Evolutionary conservation across 768 basidiomycete genomes (phyloP), one percentile per base, ranked within the genome.

Genomic region (Xerocomus potaroensis): DNA sequence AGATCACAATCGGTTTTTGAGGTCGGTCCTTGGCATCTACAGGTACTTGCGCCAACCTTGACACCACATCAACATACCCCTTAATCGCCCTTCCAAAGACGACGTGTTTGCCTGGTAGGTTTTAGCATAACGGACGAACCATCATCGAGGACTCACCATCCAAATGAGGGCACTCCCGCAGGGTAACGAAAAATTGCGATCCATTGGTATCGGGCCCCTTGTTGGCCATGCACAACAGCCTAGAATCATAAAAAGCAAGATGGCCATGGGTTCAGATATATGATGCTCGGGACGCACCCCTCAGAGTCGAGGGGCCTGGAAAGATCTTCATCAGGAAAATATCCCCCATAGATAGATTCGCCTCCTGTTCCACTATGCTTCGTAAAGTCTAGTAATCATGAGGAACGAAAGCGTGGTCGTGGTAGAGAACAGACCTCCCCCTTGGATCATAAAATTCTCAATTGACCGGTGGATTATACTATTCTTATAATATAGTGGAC

Each of bases 191-290:
- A 61, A 86, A 94, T 53, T 94, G 91, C 1, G 84, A 87, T 30
- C 84, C 82, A 54, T 93, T 94, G 29, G 91, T 93, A 65, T 87
- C 72, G 1, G 85, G 81, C 3, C 87, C 87, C 53, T 78, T 78
- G 64, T 95, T 95, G 9, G 91, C 91, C 92, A 94, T 95, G 57
- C 88, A 90, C 10, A 95, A 70, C 22, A 94, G 68, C 11, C 81
- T 83, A 54, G n/a, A 36, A 21, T 15, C 34, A 32, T 30, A 48
- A 2, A 43, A 27, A 21, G 9, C n/a, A 26, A 19, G 39, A 12
- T 11, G 22, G 18, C 35, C n/a, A 24, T 11, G 4, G 14, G 5
- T 15, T 9, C 5, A n/a, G 24, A 46, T 9, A 36, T 43, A 42
- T 19, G 8, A 49, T 22, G 21, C 14, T 31, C 34, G 30, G 53